A percentile compares a stretch with the other conserved stretches of the same genome.
These are phyloP conservation scores for Basidiobolus heterosporus DNA, from an alignment of 371 early-diverging fungal genomes.

Conservation along the genomic window DNA sequence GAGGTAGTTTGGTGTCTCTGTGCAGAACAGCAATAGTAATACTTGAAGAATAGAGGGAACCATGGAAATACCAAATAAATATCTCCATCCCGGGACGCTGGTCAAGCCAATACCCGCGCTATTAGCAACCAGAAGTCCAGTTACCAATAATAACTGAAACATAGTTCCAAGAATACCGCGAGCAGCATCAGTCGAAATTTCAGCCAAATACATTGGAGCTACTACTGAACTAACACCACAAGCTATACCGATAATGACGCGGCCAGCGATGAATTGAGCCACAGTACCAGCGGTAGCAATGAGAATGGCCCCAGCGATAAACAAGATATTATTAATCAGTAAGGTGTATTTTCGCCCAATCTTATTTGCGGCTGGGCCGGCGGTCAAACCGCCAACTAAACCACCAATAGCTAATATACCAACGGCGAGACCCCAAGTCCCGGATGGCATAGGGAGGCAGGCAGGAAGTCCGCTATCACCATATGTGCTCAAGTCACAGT, in stretches of 20 bases:
- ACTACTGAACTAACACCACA: conserved; percentile 64
- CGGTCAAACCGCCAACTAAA: conserved; percentile 43
- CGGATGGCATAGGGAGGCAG: background rate
- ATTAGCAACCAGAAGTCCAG: conserved; percentile 55
- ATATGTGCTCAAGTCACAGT: background rate
- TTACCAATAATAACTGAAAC: conserved; percentile 59
- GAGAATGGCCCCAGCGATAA: conserved; percentile 42
- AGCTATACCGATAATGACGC: conserved; percentile 69
- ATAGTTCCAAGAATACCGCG: conserved; percentile 55
- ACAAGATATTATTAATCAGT: conserved; percentile 38
- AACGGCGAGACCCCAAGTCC: conserved; percentile 20
- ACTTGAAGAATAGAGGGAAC: conserved; percentile 49
- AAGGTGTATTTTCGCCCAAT: conserved; percentile 55
- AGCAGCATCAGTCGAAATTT: conserved; percentile 50
- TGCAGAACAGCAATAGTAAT: conserved; percentile 46
- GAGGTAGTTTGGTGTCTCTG: conserved; percentile 60
- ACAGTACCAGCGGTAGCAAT: conserved; percentile 34
- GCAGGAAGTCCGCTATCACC: background rate
- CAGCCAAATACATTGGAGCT: conserved; percentile 64
- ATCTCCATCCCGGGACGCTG: conserved; percentile 45
- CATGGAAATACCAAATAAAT: conserved; percentile 35
- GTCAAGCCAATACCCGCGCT: conserved; percentile 34
- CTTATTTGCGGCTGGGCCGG: conserved; percentile 30
- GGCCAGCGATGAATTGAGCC: conserved; percentile 56
- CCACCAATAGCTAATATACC: conserved; percentile 60